Evolutionary conservation across 495 filamentous ascomycete genomes (phyloP), one percentile per base, ranked within the genome.

Genomic region (Bacidia gigantensis): DNA sequence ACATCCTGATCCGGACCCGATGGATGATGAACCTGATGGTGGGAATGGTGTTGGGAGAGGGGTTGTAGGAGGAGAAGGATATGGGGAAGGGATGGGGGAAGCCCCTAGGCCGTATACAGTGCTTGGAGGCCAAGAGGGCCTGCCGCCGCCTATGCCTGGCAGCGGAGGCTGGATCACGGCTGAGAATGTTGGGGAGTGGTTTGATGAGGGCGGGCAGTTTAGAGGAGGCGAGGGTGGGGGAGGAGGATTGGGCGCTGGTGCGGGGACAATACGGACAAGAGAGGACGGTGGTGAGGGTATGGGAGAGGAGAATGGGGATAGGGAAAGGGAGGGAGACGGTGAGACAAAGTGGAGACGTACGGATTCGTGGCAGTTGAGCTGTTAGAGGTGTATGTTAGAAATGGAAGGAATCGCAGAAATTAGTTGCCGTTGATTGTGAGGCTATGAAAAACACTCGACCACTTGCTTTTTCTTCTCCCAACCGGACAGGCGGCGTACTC

Each of bases 101-200:
- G n/a, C n/a, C n/a, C n/a, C n/a, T n/a, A n/a, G n/a, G 7, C 29
- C 29, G 29, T 35, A 35, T 35, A 35, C 29, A 35, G 41, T 44
- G 7, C 7, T 44, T 22, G 22, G 55, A 2, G 45, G 26, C 29
- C 67, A 72, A 55, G 77, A 79, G 3, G 78, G 75, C 35, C 58
- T 90, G 26, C 85, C 85, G 39, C 82, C 84, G 11, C 80, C 85
- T 2, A 75, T 92, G 64, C 86, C 85, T 1, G 88, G 90, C 11
- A 90, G 87, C 60, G 80, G 79, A 0, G 89, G 89, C 2, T 98
- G 92, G 92, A 96, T 98, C 56, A 98, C 92, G 17, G 84, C 88
- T 12, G 92, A 96, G 50, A 98, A 98, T 66, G 85, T 95, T 63
- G 74, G 82, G 47, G 79, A 95, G 60, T 95, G 73, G 57, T 74